Percentiles rank a stretch among this genome's conserved stretches.
phyloP scores from a whole-genome alignment of 2,329 filamentous ascomycete genomes.

The Aspergillus felis region DNA sequence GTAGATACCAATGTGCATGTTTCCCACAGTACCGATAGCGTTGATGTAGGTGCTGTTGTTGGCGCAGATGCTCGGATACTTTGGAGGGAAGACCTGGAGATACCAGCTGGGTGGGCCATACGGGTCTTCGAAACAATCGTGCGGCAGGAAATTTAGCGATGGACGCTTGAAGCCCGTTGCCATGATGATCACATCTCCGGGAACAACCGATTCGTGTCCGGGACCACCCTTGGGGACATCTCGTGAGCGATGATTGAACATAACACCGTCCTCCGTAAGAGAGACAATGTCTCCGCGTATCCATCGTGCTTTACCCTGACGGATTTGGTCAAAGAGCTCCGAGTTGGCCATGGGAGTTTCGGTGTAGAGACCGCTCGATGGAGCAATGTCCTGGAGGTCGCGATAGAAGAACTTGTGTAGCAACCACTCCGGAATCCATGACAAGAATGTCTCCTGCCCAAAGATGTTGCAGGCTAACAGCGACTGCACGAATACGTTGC shows the following conservation, averaged over 20 bases:
- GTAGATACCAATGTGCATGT: conserved; percentile 89
- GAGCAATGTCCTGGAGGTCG: conserved; percentile 70
- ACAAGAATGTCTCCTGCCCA: conserved; percentile 70
- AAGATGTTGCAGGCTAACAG: conserved; percentile 75
- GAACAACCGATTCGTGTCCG: conserved; percentile 61
- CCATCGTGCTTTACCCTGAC: conserved; percentile 70
- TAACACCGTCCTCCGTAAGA: conserved; percentile 61
- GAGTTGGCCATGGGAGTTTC: conserved; percentile 87
- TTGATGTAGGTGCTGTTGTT: conserved; percentile 83
- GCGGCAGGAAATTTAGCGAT: conserved; percentile 67
- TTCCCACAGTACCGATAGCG: conserved; percentile 76
- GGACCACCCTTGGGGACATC: conserved; percentile 74
- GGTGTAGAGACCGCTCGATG: conserved; percentile 69
- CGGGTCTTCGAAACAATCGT: conserved; percentile 66
- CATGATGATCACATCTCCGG: conserved; percentile 75
- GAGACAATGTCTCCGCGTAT: conserved; percentile 72
- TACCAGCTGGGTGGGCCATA: conserved; percentile 85
- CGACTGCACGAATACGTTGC: conserved; percentile 70
- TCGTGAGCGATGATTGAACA: conserved; percentile 66
- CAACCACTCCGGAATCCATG: conserved; percentile 72
- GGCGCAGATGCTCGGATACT: conserved; percentile 67
- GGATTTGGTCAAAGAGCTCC: conserved; percentile 71
- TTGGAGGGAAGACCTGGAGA: conserved; percentile 76
- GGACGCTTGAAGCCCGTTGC: conserved; percentile 79
- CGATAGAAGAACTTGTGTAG: conserved; percentile 78